Base-by-base conservation (phyloP, 257 asterid genomes). In the Salvia miltiorrhiza region DNA sequence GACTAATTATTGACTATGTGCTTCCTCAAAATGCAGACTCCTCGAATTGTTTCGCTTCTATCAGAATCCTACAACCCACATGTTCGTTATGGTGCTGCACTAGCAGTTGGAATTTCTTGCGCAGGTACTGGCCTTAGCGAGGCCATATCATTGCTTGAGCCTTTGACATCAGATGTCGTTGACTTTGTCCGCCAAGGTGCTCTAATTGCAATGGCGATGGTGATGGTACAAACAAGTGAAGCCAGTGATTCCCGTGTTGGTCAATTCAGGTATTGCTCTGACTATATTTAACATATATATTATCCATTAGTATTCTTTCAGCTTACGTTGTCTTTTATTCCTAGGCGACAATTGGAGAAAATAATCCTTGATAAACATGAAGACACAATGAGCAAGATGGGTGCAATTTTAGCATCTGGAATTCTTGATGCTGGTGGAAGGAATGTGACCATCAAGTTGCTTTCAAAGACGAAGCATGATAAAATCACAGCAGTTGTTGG, bases 181-280 rank as follows among this genome's bases (percentile, higher is more conserved):
- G 99, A 91, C 79, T 94, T 94, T 82, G 99, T 94, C 64, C 97
- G 99, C 60, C 99, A 94, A 84, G 99, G 99, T 59, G 99, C 98
- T 77, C 90, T 94, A 65, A 87, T 94, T 73, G 96, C 99, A 20
- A 91, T 94, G 97, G 96, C 99, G 11, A 94, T 94, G 99, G 99
- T 94, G 57, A 89, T 94, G 99, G 84, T 94, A 49, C 99, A 94
- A 83, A 81, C 75, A 72, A 93, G 88, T 69, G 99, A 93, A 86
- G 93, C 96, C 57, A 86, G 90, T 72, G 99, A 94, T 84, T 87
- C 97, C 56, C 99, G 96, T 71, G 99, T 93, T 76, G 99, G 97
- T 63, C 73, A 90, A 69, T 93, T 94, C 76, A 89, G 99, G 99
- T 90, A 87, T 43, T 67, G 32, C 49, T 64, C 63, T 61, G 3